Conservation (phyloP, 2,329 filamentous ascomycete species). For the Colletotrichum tamarilloi region DNA sequence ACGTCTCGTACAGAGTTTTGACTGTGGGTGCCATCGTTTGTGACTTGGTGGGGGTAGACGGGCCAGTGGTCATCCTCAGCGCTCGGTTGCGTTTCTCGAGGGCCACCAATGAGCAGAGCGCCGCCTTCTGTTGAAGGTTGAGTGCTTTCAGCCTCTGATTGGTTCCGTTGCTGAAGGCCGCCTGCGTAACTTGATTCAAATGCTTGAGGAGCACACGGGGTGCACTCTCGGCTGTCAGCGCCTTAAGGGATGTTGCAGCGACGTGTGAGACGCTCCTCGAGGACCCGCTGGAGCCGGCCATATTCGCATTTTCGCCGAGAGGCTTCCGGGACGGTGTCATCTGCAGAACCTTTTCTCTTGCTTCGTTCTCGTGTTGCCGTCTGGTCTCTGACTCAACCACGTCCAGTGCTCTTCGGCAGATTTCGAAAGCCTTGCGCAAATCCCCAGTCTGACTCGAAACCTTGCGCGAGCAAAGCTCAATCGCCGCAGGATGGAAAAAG, state of each 20-base stretch:
- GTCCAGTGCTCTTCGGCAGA: constrained; percentile 90
- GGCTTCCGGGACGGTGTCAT: constrained; percentile 80
- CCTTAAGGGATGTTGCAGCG: constrained; percentile 65
- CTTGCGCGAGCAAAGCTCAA: constrained; percentile 94
- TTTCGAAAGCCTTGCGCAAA: constrained; percentile 93
- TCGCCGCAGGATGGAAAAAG: constrained; percentile 92
- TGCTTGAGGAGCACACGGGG: constrained; percentile 91
- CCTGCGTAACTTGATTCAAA: constrained; percentile 89
- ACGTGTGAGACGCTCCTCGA: constrained; percentile 59
- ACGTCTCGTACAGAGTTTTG: constrained; percentile 86
- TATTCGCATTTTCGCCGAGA: constrained; percentile 84
- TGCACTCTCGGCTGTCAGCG: constrained; percentile 80
- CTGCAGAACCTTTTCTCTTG: constrained; percentile 65
- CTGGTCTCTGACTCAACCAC: constrained; percentile 87
- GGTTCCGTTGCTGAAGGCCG: constrained; percentile 90
- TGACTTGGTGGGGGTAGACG: constrained; percentile 70
- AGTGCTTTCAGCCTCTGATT: constrained; percentile 85
- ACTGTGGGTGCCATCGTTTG: constrained; percentile 78
- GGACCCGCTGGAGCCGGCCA: constrained; percentile 57
- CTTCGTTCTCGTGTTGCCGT: constrained; percentile 75
- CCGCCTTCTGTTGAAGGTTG: constrained; percentile 96
- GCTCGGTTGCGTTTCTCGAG: constrained; percentile 80
- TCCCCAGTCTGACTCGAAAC: constrained; percentile 95
- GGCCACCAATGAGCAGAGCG: constrained; percentile 87
- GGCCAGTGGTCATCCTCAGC: constrained; percentile 54